Evolutionary conservation across 2,329 filamentous ascomycete genomes (phyloP), one percentile per base, ranked within the genome.

Genomic region (Aspergillus alliaceus): DNA sequence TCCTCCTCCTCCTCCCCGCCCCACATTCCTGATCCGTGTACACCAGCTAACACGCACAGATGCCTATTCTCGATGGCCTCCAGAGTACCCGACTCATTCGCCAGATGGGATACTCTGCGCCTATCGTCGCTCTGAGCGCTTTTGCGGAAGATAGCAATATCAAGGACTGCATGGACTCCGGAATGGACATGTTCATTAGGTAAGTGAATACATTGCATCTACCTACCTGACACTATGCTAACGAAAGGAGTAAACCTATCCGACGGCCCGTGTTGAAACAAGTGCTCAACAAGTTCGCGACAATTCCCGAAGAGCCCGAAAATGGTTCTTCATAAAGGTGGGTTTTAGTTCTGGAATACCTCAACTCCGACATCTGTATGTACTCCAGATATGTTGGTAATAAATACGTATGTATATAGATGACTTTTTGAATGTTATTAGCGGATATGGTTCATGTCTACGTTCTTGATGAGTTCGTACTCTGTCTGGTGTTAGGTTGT

Each of bases 121-220:
- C 93, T 0, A 96, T 97, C 59, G 91, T 97, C 14, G 93, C 93
- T 0, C 77, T 97, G 44, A 96, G 92, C 11, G 93, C 93, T 2
- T 96, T 96, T 67, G 87, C 90, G 0, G 92, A 96, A 69, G 92
- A 96, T 72, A 91, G 87, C 74, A 96, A 96, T 66, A 86, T 93
- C 44, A 89, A 88, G 73, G 90, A 93, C 70, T 90, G 90, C 72
- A 89, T 95, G 72, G 91, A 93, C 58, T 91, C 88, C 1, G 93
- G 93, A 54, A 96, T 96, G 92, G 86, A 96, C 68, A 91, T 92
- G 77, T 96, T 96, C 73, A 80, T 96, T 29, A 82, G 81, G 39
- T 67, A 27, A 39, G 59, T 46, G 14, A 6, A 20, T 34, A 1
- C 1, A 4, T 11, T 11, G 4, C 24, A 22, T 11, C 20, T 6